These are phyloP conservation scores for Euphorbia peplus DNA, from an alignment of 345 rosid genomes.

Conservation along the genomic window DNA sequence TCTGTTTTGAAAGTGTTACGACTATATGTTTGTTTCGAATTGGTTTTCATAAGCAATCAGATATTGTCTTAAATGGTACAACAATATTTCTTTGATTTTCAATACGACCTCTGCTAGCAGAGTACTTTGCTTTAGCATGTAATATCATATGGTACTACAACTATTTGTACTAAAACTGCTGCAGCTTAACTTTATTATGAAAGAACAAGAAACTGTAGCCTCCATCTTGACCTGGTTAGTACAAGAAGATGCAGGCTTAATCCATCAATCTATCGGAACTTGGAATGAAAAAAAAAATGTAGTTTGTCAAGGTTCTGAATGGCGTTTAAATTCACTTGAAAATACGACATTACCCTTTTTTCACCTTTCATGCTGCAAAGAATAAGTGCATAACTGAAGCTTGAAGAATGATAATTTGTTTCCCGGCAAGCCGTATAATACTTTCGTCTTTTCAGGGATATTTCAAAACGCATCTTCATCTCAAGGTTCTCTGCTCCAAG, in stretches of 20 bases:
- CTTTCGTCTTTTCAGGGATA: slow-evolving; percentile 54
- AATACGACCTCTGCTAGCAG: not conserved
- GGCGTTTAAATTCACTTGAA: not conserved
- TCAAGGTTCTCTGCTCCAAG: slow-evolving; percentile 58
- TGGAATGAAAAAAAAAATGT: not conserved
- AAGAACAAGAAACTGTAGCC: not conserved
- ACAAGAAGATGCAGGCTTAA: not conserved
- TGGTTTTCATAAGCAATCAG: not conserved
- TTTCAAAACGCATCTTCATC: slow-evolving; percentile 45
- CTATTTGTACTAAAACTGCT: not conserved
- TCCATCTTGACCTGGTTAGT: not conserved
- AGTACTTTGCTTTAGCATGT: not conserved
- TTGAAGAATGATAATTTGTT: not conserved
- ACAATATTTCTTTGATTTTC: too few species aligned
- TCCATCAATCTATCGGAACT: not conserved
- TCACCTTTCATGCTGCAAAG: not conserved
- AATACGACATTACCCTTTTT: not conserved
- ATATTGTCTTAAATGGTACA: not conserved
- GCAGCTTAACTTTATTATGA: not conserved
- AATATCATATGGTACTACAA: not conserved
- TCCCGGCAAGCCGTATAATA: not conserved
- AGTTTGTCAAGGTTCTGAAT: not conserved
- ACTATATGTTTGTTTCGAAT: not conserved
- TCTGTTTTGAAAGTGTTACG: not conserved
- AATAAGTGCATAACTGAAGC: not conserved